Conservation (phyloP, 441 rosid species). For the Corymbia calophylla region DNA sequence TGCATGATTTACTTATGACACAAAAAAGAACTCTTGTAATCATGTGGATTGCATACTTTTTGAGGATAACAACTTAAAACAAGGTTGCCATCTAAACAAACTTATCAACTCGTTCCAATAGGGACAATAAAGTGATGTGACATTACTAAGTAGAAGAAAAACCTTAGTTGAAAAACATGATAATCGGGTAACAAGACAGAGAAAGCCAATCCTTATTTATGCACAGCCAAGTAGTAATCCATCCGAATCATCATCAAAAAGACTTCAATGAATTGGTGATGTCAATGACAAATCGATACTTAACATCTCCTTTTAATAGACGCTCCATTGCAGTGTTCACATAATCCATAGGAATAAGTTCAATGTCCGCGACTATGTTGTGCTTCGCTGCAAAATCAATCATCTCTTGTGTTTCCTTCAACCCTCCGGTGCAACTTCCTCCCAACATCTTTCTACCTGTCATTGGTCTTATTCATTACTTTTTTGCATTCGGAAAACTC, state of each 20-base stretch:
- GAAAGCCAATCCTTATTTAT: not conserved
- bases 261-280: not conserved
- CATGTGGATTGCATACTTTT: not conserved
- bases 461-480: not conserved
- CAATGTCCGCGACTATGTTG: not conserved
- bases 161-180: not conserved
- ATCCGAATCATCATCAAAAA: not conserved
- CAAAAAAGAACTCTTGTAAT: not conserved
- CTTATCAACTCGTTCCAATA: not conserved
- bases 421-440: not conserved
- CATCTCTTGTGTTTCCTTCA: not conserved
- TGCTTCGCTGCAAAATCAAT: not conserved
- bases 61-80: not conserved
- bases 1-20: not conserved
- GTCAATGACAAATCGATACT: not conserved
- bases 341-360: not conserved
- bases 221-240: not conserved
- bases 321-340: not conserved
- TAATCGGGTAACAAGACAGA: not conserved
- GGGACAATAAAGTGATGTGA: not conserved
- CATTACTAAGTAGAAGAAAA: not conserved
- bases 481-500: not conserved
- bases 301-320: not conserved
- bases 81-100: not conserved
- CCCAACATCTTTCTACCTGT: not conserved